Evolutionary conservation across 305 asterid species (phyloP), one percentile per base, ranked within the genome.

Genomic region (Petunia hybrid): DNA sequence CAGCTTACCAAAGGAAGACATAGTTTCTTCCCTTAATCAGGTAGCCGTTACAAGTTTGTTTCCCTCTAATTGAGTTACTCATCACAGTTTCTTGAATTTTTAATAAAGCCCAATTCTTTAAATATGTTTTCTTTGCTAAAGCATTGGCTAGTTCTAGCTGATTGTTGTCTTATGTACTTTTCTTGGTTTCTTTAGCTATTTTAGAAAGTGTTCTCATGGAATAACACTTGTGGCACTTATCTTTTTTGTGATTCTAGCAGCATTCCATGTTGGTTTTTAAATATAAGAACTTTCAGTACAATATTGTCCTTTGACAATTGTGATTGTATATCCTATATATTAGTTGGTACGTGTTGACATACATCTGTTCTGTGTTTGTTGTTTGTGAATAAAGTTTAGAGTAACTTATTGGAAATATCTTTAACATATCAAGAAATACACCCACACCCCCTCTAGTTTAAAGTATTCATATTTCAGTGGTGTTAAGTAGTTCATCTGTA

Each of bases 1-100:
- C 74, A 86, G 83, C 78, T 73, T 94, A 16, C 92, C 97, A 64
- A 94, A 92, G 85, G 98, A 94, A 64, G 93, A 96, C 79, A 91
- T 96, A 51, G 90, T 94, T 61, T 92, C 98, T 79, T 91, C 99
- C 80, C 90, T 96, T 79, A 85, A 91, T 83, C 96, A 94, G 97
- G 99, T 94, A 60, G 3, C 41, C 7, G 3, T 70, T 10, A 48
- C 63, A 36, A 66, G n/a, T n/a, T n/a, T n/a, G 5, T n/a, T 63
- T 22, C 22, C 73, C 14, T 16, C 16, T 12, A 66, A 8, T 76
- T 56, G 61, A 76, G 4, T 45, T 70, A 14, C 45, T 64, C 69
- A 3, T 38, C 14, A 4, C 45, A 36, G 42, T 41, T 70, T 80
- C 36, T 80, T 22, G 36, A 10, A 8, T 38, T 69, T 68, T 55